Conservation (phyloP, 495 filamentous ascomycete species). For the Pseudomonodictys pantanalensis region DNA sequence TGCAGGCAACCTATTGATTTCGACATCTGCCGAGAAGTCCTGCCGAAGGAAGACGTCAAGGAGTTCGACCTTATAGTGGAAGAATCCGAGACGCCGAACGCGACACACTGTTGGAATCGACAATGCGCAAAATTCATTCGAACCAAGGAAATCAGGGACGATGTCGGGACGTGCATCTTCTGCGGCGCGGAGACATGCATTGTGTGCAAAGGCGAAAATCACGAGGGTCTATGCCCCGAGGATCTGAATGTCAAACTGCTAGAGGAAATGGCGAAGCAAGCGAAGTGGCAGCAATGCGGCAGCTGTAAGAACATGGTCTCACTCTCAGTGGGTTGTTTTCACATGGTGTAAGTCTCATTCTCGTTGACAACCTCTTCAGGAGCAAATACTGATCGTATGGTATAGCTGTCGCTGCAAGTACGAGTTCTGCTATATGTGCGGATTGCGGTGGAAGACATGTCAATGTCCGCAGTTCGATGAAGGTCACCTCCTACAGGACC, state of each 20-base stretch:
- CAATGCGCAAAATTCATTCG: slow-evolving; percentile 16
- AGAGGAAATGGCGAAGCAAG: slow-evolving; percentile 2
- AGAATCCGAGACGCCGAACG: slow-evolving; percentile 14
- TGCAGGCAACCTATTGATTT: slow-evolving; percentile 10
- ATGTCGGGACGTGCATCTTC: slow-evolving; percentile 1
- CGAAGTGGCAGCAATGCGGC: slow-evolving; percentile 15
- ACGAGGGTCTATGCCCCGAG: slow-evolving; percentile 11
- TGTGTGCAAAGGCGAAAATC: slow-evolving; percentile 11
- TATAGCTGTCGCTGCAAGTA: slow-evolving; percentile 14
- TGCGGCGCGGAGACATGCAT: slow-evolving; percentile 13
- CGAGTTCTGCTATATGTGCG: slow-evolving; percentile 29
- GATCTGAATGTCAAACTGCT: slow-evolving; percentile 8
- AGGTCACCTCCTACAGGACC: slow-evolving; percentile 2
- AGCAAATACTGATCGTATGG: background rate
- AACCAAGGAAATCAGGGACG: background rate
- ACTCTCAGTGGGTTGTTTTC: slow-evolving; percentile 12
- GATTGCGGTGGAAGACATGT: slow-evolving; percentile 12
- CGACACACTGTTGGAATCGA: slow-evolving; percentile 7
- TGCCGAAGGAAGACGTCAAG: slow-evolving; percentile 7
- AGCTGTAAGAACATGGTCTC: slow-evolving; percentile 27
- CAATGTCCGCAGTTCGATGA: slow-evolving; percentile 6
- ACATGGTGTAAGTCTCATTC: slow-evolving; percentile 12
- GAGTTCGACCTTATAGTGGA: slow-evolving; percentile 14
- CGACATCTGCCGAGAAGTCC: background rate
- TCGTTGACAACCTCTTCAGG: background rate